phyloP scores from a whole-genome alignment of 371 early-diverging fungal species.

The Mucor saturninus region DNA sequence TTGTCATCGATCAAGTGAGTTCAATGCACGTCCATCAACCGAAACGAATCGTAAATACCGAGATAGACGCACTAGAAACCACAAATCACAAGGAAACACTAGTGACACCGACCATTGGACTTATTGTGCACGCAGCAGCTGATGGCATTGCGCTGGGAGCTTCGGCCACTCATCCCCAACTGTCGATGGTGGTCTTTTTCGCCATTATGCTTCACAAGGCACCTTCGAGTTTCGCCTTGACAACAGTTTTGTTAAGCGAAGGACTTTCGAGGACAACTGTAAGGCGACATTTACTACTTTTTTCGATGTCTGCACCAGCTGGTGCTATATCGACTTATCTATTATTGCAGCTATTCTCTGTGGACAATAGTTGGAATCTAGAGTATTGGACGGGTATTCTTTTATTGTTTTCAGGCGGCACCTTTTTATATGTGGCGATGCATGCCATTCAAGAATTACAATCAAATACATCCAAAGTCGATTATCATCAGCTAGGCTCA shows the following conservation, averaged over 20 bases:
- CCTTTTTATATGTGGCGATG: slow-evolving; percentile 93
- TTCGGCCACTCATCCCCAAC: slow-evolving; percentile 60
- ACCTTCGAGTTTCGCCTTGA: slow-evolving; percentile 91
- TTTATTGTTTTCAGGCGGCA: slow-evolving; percentile 86
- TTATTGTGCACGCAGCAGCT: slow-evolving; percentile 92
- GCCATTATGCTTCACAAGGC: slow-evolving; percentile 98
- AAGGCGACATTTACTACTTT: slow-evolving; percentile 79
- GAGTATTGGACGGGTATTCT: slow-evolving; percentile 85
- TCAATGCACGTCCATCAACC: slow-evolving; percentile 57
- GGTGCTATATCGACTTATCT: slow-evolving; percentile 80
- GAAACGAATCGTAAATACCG: no score
- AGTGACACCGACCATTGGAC: slow-evolving; percentile 73
- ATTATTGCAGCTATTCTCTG: slow-evolving; percentile 44
- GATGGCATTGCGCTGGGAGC: slow-evolving; percentile 97
- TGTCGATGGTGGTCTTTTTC: slow-evolving; percentile 88
- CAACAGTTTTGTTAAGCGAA: slow-evolving; percentile 79
- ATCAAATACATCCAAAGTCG: background rate
- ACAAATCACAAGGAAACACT: background rate
- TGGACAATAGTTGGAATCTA: slow-evolving; percentile 33
- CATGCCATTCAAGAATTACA: slow-evolving; percentile 47
- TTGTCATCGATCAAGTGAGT: slow-evolving; percentile 79
- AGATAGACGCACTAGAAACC: background rate
- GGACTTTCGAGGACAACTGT: slow-evolving; percentile 70
- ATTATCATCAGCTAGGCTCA: slow-evolving; percentile 9
- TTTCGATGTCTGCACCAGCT: slow-evolving; percentile 85